phyloP scores from a whole-genome alignment of 495 filamentous ascomycete genomes.

The Neurospora tetraspora region DNA sequence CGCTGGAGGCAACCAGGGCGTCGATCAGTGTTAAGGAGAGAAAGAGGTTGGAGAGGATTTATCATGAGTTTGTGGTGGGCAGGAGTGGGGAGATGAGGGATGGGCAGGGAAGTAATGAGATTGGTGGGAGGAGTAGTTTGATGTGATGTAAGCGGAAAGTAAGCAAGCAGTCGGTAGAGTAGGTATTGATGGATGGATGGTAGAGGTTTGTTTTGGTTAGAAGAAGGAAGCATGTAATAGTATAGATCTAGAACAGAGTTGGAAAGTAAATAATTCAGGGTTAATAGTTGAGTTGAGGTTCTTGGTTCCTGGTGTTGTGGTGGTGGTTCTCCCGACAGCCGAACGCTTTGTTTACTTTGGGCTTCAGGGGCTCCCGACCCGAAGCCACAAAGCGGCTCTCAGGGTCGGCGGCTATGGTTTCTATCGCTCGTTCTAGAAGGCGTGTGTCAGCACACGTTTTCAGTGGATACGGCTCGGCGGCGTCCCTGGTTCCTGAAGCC shows the following conservation, averaged over 20 bases:
- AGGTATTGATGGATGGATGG: background rate
- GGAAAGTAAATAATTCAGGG: background rate
- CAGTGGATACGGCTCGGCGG: background rate
- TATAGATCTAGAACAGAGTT: background rate
- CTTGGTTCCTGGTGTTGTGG: background rate
- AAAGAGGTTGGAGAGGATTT: constrained; percentile 64
- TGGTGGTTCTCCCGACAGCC: background rate
- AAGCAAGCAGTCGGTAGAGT: background rate
- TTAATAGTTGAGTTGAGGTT: background rate
- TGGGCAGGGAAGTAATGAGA: constrained; percentile 79
- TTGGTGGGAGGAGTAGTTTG: constrained; percentile 85
- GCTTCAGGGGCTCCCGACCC: background rate
- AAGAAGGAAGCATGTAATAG: background rate
- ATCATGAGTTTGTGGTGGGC: constrained; percentile 82
- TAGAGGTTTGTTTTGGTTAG: background rate
- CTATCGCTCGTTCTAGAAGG: background rate
- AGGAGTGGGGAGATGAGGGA: constrained; percentile 90
- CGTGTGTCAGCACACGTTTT: background rate
- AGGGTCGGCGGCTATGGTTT: background rate
- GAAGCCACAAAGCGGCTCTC: background rate
- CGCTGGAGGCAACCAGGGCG: constrained; percentile 66
- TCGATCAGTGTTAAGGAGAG: constrained; percentile 73
- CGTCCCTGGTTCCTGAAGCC: background rate
- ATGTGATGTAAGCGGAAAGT: constrained; percentile 68
- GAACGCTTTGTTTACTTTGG: background rate